phyloP scores from a whole-genome alignment of 1,284 basidiomycete genomes.

The Phenoliferia sp. region DNA sequence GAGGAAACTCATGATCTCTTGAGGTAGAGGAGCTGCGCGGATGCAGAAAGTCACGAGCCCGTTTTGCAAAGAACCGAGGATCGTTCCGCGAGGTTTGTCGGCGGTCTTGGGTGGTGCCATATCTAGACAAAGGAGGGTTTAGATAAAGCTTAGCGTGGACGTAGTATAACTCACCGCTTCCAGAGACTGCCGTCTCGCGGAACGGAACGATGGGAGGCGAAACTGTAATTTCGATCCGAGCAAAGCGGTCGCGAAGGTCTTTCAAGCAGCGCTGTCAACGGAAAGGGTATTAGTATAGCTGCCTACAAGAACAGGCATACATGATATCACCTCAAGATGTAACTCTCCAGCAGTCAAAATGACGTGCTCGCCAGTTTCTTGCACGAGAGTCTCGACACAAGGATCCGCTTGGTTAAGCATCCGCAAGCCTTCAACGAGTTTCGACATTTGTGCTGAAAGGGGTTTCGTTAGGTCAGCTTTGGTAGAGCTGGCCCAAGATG shows the following conservation, averaged over 20 bases:
- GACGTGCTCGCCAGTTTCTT: slow-evolving; percentile 95
- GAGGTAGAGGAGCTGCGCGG: slow-evolving; percentile 74
- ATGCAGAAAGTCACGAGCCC: slow-evolving; percentile 77
- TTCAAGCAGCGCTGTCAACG: slow-evolving; percentile 80
- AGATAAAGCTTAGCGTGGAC: no score
- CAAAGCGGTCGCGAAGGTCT: slow-evolving; percentile 91
- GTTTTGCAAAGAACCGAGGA: slow-evolving; percentile 63
- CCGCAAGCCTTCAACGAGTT: slow-evolving; percentile 79
- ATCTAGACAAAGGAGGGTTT: slow-evolving; percentile 46
- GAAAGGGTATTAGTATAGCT: slow-evolving; percentile 2
- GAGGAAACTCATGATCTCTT: slow-evolving; percentile 59
- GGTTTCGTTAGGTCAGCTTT: no score
- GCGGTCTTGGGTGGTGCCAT: slow-evolving; percentile 79
- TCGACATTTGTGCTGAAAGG: no score
- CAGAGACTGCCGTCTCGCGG: slow-evolving; percentile 86
- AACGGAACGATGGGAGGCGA: slow-evolving; percentile 97
- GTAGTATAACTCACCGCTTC: slow-evolving; percentile 53
- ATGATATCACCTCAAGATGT: slow-evolving; percentile 72
- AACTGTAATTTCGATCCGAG: slow-evolving; percentile 83
- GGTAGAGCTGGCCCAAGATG: no score
- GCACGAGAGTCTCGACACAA: slow-evolving; percentile 94
- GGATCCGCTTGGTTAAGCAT: slow-evolving; percentile 93
- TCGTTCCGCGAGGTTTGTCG: slow-evolving; percentile 70
- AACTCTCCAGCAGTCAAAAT: slow-evolving; percentile 94
- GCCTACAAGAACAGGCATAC: no score